Percentiles rank a stretch among this genome's conserved stretches.
Evolutionary conservation across 2,329 filamentous ascomycete genomes (phyloP).

Genomic region (Stachybotrys chartarum): DNA sequence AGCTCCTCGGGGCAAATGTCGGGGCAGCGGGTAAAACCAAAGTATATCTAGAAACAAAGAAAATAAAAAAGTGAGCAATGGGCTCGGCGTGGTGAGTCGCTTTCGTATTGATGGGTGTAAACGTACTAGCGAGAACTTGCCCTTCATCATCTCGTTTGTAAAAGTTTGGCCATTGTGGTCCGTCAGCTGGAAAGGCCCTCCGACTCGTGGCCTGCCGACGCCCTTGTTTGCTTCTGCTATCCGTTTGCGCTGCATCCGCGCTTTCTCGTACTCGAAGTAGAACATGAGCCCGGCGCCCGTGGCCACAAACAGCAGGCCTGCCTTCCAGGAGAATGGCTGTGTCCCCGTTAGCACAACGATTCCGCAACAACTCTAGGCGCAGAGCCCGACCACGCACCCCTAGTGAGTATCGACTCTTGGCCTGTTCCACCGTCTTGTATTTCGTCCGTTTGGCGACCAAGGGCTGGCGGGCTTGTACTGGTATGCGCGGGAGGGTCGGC

Average conservation of each 20-base stretch:
- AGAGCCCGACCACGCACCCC: constrained; percentile 33
- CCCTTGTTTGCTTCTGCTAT: constrained; percentile 91
- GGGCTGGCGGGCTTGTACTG: constrained; percentile 24
- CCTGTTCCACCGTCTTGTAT: constrained; percentile 50
- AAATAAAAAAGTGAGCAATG: too few species aligned
- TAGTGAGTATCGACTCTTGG: constrained; percentile 49
- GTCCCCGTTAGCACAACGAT: constrained; percentile 14
- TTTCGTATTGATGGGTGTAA: not conserved
- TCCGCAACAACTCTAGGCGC: not conserved
- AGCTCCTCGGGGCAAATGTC: constrained; percentile 99
- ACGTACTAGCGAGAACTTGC: constrained; percentile 72
- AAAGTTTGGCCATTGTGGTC: constrained; percentile 77
- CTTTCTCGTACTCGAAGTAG: constrained; percentile 93
- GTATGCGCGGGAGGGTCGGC: constrained; percentile 21
- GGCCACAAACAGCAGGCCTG: constrained; percentile 75
- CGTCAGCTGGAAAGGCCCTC: constrained; percentile 73
- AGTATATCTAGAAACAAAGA: constrained; percentile 64
- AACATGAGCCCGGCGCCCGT: constrained; percentile 72
- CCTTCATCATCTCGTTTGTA: constrained; percentile 74
- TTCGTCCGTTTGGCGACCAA: constrained; percentile 31
- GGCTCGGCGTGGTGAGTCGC: too few species aligned
- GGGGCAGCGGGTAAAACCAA: constrained; percentile 96
- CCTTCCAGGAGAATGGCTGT: constrained; percentile 89
- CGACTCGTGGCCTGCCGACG: constrained; percentile 86
- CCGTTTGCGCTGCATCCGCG: constrained; percentile 79